Evolutionary conservation across 2,329 filamentous ascomycete genomes (phyloP), one percentile per base, ranked within the genome.

Genomic region (Coniochaeta sp.): DNA sequence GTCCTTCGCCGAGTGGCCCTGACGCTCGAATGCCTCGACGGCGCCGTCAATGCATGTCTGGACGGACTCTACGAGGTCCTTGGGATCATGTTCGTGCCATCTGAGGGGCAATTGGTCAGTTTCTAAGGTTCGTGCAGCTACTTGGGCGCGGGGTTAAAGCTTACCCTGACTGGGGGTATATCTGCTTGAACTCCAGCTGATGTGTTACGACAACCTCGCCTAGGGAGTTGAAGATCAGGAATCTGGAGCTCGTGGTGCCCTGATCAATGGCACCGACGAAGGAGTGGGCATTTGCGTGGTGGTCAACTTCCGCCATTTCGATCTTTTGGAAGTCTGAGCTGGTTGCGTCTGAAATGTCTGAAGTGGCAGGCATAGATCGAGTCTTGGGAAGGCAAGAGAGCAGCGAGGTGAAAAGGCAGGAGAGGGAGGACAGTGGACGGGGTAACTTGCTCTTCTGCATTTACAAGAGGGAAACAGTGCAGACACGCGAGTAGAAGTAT

Each of bases 41-140:
- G 87, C 86, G 54, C 82, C 80, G 59, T 91, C 85, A 57, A 94
- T 89, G 68, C 89, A 94, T 57, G 77, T 74, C 62, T 87, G 79
- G 22, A 91, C 87, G 1, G 87, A 87, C 50, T 75, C 73, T 31
- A 91, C 70, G 55, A 94, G 77, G 69, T 91, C 87, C 54, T 82
- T 74, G 9, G 88, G 87, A 61, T 92, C 86, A 67, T 92, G 88
- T 68, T 94, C 89, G 68, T 92, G 87, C 88, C 87, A 92, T 65
- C 87, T 91, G 65, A 3, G 10, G 22, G 6, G 38, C 3, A n/a
- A 3, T n/a, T 42, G 27, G 22, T 42, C n/a, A 42, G 38, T 8
- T 18, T 20, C 3, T 14, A 2, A n/a, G 22, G 22, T 46, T 12
- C n/a, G n/a, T 16, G 16, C n/a, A 30, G 33, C n/a, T n/a, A n/a